These are phyloP conservation scores for Dictyostelium brefeldianum DNA, from an alignment of 78 protist species.

Conservation along the genomic window DNA sequence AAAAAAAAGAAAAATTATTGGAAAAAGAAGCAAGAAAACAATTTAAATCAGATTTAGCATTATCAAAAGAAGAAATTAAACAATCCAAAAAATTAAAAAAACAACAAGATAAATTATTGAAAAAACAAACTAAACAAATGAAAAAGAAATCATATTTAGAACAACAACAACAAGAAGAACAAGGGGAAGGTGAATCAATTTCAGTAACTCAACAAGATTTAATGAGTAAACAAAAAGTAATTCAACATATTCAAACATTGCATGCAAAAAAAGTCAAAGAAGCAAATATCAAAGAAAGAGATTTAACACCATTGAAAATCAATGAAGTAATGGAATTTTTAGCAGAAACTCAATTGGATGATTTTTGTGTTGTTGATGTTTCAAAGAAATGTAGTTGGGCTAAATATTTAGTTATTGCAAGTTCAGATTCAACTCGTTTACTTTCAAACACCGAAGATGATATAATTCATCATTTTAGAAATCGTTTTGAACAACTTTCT, in stretches of 20 bases:
- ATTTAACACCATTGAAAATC: constrained; percentile 6
- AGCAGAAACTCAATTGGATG: constrained; percentile 55
- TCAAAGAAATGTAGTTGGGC: constrained; percentile 52
- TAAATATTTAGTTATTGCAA: constrained; percentile 40
- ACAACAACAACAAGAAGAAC: background rate
- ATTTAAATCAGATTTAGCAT: background rate
- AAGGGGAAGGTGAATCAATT: background rate
- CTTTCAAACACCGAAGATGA: constrained; percentile 48
- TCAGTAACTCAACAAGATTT: background rate
- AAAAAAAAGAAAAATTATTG: constrained; percentile 16
- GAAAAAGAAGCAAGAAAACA: background rate
- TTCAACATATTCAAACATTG: too few species aligned
- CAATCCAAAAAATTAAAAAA: background rate
- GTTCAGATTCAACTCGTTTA: constrained; percentile 60
- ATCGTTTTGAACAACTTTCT: background rate
- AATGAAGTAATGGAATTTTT: constrained; percentile 42
- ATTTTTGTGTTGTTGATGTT: constrained; percentile 44
- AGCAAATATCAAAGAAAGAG: background rate
- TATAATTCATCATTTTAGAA: background rate
- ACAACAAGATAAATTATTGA: background rate
- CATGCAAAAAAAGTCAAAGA: background rate
- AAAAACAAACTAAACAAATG: background rate
- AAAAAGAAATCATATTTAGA: background rate
- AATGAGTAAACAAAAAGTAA: background rate
- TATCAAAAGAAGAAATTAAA: background rate